phyloP scores from a whole-genome alignment of 371 early-diverging fungal species.

The Choanephora cucurbitarum region DNA sequence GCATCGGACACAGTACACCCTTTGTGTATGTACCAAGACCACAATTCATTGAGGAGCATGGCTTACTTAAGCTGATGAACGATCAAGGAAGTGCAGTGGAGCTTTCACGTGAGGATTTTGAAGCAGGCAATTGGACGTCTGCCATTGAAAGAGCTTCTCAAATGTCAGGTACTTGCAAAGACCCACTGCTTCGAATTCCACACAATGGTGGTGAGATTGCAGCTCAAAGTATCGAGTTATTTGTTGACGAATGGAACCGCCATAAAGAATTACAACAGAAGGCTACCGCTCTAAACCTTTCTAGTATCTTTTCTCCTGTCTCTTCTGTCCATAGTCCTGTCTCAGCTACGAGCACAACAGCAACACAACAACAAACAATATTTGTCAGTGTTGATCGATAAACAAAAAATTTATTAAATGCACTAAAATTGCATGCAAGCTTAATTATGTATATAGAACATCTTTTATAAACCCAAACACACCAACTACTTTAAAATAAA shows the following conservation, averaged over 20 bases:
- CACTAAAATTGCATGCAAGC: too few species aligned
- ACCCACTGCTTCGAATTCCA: constrained; percentile 40
- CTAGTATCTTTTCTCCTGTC: not conserved
- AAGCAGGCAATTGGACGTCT: constrained; percentile 59
- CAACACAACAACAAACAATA: not conserved
- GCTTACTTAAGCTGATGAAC: constrained; percentile 65
- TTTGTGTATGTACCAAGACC: constrained; percentile 79
- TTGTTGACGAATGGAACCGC: constrained; percentile 46
- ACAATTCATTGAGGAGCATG: constrained; percentile 79
- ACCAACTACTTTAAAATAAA: too few species aligned
- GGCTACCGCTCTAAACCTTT: not conserved
- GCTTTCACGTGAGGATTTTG: constrained; percentile 63
- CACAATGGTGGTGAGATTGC: constrained; percentile 63
- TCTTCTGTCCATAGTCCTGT: not conserved
- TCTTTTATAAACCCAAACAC: too few species aligned
- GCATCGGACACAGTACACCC: constrained; percentile 71
- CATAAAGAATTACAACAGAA: not conserved
- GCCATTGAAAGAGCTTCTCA: constrained; percentile 44
- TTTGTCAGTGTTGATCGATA: not conserved
- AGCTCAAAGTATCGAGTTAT: constrained; percentile 46
- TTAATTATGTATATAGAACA: not conserved
- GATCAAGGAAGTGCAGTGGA: constrained; percentile 67
- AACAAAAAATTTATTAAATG: not conserved
- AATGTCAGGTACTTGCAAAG: constrained; percentile 39
- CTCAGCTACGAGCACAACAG: not conserved